These are phyloP conservation scores for Meyerozyma guilliermondii DNA, from an alignment of 1,139 yeast species.

Conservation along the genomic window DNA sequence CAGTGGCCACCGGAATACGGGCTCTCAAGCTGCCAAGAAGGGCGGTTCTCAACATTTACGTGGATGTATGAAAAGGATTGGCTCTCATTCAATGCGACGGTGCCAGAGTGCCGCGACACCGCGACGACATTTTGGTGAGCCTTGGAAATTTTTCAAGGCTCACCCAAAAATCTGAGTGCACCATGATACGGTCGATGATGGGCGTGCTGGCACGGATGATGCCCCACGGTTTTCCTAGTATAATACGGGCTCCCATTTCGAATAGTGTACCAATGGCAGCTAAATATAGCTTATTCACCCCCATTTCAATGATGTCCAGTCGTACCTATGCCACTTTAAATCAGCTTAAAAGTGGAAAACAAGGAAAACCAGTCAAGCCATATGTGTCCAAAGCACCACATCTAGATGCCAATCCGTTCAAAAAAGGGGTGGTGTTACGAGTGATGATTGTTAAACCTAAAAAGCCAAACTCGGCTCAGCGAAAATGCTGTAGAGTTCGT, in stretches of 20 bases:
- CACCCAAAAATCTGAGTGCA: too few species aligned
- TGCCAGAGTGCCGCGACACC: neutral
- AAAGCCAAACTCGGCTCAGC: conserved; percentile 96
- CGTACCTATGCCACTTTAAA: conserved; percentile 56
- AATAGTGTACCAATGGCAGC: neutral
- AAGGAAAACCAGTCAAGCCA: conserved; percentile 48
- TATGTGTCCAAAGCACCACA: conserved; percentile 66
- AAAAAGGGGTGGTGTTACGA: conserved; percentile 90
- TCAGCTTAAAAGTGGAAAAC: conserved; percentile 65
- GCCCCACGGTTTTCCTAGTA: neutral
- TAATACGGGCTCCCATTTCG: neutral
- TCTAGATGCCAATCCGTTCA: conserved; percentile 74
- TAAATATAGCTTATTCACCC: neutral
- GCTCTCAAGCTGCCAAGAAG: conserved; percentile 26
- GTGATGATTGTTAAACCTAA: conserved; percentile 95
- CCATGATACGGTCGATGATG: neutral
- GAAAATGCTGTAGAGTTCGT: conserved; percentile 95
- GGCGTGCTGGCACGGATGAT: conserved; percentile 1
- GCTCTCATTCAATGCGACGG: neutral
- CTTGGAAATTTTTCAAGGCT: conserved; percentile 1
- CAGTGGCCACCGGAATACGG: conserved; percentile 9
- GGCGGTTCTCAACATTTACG: conserved; percentile 5
- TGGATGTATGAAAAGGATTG: neutral
- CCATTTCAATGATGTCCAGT: neutral
- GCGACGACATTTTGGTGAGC: conserved; percentile 3